These are phyloP conservation scores for Paecilomyces sp. DNA, from an alignment of 2,329 filamentous ascomycete genomes.

Conservation along the genomic window DNA sequence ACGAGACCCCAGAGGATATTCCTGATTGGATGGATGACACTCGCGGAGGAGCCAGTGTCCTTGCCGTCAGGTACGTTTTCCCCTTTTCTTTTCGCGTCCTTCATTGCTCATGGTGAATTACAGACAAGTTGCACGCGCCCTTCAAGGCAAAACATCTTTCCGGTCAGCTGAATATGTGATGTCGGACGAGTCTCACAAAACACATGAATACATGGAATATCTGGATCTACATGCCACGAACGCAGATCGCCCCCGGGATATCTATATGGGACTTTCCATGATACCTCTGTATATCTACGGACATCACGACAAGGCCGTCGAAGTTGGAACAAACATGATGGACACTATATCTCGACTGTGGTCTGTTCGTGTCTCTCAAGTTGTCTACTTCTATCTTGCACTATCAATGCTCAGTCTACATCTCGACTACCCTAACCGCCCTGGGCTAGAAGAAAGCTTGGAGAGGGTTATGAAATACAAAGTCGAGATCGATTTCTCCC, in stretches of 20 bases:
- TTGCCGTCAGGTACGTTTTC: constrained; percentile 36
- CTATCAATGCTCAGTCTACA: constrained; percentile 37
- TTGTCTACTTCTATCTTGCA: constrained; percentile 40
- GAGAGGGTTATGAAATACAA: constrained; percentile 44
- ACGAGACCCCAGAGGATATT: constrained; percentile 50
- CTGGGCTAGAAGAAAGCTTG: constrained; percentile 42
- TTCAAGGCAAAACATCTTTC: constrained; percentile 55
- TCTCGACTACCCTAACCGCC: constrained; percentile 33
- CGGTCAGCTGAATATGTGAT: constrained; percentile 43
- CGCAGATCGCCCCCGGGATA: constrained; percentile 45
- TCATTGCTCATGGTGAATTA: not conserved
- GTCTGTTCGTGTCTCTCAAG: constrained; percentile 36
- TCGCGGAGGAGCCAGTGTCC: constrained; percentile 52
- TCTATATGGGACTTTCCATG: constrained; percentile 47
- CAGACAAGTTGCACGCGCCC: constrained; percentile 49
- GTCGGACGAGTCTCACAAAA: constrained; percentile 48
- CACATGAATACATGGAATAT: constrained; percentile 41
- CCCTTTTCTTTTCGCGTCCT: not conserved
- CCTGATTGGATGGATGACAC: constrained; percentile 51
- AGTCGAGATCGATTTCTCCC: constrained; percentile 46
- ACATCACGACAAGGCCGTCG: constrained; percentile 37
- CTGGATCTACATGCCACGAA: constrained; percentile 40
- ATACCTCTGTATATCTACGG: constrained; percentile 42
- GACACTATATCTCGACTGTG: constrained; percentile 38
- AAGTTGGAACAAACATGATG: constrained; percentile 34